A percentile compares a stretch with the other conserved stretches of the same genome.
These are phyloP conservation scores for Nelumbo lutea DNA, from an alignment of 164 flowering plant genomes.

Conservation along the genomic window DNA sequence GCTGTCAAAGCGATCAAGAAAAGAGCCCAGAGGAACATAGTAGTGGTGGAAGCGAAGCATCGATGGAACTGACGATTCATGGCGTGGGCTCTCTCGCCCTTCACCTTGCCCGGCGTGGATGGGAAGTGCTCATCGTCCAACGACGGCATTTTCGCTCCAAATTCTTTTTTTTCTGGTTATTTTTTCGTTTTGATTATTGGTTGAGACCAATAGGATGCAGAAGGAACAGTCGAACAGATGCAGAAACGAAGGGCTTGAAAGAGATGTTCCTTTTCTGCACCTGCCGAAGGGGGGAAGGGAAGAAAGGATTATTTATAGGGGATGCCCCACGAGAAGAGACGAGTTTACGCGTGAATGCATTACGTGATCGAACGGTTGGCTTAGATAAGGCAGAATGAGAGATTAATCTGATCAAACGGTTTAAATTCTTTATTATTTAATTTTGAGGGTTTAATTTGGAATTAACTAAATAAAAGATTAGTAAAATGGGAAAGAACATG, in stretches of 20 bases:
- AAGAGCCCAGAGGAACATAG: conserved; percentile 70
- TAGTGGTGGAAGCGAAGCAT: conserved; percentile 59
- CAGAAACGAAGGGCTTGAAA: neutral
- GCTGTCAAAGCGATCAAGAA: conserved; percentile 62
- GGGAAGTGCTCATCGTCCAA: conserved; percentile 51
- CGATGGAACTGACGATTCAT: conserved; percentile 53
- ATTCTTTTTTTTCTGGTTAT: no score
- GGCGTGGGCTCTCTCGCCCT: conserved; percentile 36
- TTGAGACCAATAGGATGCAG: neutral
- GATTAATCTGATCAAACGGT: no score
- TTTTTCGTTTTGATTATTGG: neutral
- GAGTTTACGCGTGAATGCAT: conserved; percentile 8
- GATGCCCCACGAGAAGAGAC: conserved; percentile 4
- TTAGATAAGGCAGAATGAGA: neutral
- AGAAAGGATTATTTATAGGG: neutral
- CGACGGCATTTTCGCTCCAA: conserved; percentile 31
- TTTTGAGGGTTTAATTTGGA: no score
- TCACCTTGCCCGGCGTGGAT: conserved; percentile 46
- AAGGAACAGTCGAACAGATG: neutral
- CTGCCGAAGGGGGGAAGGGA: neutral
- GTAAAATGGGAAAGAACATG: no score
- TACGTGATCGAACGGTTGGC: neutral
- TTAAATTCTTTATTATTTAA: no score
- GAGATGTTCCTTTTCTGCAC: neutral
- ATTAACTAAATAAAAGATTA: no score